These are phyloP conservation scores for Vicia sativa DNA, from an alignment of 306 rosid genomes.

Conservation along the genomic window DNA sequence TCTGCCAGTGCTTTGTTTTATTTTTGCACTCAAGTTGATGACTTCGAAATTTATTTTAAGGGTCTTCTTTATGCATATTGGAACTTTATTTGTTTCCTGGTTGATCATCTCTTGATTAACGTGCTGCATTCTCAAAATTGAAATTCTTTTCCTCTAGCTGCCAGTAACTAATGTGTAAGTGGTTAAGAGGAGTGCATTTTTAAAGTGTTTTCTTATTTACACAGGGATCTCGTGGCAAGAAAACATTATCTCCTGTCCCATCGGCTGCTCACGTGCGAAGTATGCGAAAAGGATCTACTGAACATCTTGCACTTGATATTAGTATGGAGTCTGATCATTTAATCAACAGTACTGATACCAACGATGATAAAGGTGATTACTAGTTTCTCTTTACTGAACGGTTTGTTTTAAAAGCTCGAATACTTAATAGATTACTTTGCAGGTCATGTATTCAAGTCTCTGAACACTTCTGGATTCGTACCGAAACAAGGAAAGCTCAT, in stretches of 20 bases:
- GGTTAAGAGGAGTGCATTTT: conserved; percentile 16
- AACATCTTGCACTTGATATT: conserved; percentile 80
- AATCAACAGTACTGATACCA: conserved; percentile 55
- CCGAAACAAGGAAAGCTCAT: conserved; percentile 87
- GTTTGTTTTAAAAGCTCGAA: conserved; percentile 30
- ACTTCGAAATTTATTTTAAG: conserved; percentile 25
- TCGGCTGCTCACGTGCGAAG: conserved; percentile 68
- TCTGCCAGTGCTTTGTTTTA: conserved; percentile 4
- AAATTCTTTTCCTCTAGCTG: conserved; percentile 23
- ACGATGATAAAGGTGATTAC: conserved; percentile 82
- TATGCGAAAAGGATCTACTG: conserved; percentile 85
- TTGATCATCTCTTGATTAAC: conserved; percentile 20
- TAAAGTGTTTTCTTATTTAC: conserved; percentile 35
- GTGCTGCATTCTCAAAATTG: conserved; percentile 13
- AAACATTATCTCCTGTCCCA: conserved; percentile 58
- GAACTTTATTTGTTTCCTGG: conserved; percentile 24
- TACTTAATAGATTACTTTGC: conserved; percentile 38
- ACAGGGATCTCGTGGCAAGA: conserved; percentile 79
- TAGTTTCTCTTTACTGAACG: conserved; percentile 29
- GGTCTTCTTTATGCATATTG: conserved; percentile 7
- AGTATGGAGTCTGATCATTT: conserved; percentile 68
- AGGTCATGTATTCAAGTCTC: conserved; percentile 92
- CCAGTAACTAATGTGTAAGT: conserved; percentile 1
- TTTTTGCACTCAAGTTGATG: conserved; percentile 27
- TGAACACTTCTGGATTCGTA: conserved; percentile 85